Evolutionary conservation across 306 rosid genomes (phyloP).

Genomic region (Myrica gale): DNA sequence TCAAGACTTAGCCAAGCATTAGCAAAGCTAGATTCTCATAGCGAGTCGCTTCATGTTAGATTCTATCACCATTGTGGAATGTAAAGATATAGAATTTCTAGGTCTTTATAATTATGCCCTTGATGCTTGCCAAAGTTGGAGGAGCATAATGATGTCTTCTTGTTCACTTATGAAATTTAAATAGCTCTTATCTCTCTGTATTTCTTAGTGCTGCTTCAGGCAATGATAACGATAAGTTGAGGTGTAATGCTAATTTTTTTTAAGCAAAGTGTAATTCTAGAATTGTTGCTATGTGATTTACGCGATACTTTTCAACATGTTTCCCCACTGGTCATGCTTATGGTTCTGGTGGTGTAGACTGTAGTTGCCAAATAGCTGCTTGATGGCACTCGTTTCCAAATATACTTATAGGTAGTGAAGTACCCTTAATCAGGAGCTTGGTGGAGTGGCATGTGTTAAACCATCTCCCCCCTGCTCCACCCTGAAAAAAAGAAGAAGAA

Average conservation of each 20-base stretch:
- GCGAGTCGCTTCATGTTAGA: neutral
- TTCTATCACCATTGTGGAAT: neutral
- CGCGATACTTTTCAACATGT: constrained; percentile 5
- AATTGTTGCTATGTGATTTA: neutral
- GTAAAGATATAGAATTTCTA: neutral
- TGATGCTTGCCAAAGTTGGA: neutral
- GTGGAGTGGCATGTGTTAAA: neutral
- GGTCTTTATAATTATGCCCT: neutral
- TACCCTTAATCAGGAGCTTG: neutral
- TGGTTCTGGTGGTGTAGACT: neutral
- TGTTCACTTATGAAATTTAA: neutral
- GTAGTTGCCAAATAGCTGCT: neutral
- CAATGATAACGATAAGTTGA: neutral
- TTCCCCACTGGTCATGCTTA: constrained; percentile 7
- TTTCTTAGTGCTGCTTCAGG: neutral
- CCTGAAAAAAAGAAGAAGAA: neutral
- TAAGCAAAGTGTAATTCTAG: neutral
- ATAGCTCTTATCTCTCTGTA: neutral
- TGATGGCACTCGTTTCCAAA: neutral
- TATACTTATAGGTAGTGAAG: neutral
- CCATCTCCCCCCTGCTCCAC: neutral
- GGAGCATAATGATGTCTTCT: neutral
- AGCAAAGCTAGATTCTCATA: no score
- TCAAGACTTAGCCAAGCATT: no score
- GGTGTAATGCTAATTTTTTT: neutral